Percentiles rank a stretch among this genome's conserved stretches.
Conservation (phyloP, 208 protist genomes). For the Angomonas ambiguus region DNA sequence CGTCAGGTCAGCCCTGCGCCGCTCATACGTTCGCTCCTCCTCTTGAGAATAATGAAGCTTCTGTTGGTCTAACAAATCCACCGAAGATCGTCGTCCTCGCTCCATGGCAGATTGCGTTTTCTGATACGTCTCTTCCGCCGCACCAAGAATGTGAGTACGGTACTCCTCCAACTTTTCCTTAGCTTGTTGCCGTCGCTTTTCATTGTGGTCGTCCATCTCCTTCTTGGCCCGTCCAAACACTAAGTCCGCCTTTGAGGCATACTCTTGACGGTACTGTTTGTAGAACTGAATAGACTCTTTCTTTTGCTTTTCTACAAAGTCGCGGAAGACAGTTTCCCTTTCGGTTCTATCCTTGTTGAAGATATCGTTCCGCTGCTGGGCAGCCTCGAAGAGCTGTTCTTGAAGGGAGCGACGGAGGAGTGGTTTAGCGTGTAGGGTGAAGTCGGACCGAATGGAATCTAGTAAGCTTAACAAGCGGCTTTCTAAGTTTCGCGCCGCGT, state of each 20-base stretch:
- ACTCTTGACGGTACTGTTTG: slow-evolving; percentile 13
- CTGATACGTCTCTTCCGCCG: background rate
- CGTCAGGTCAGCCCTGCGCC: slow-evolving; percentile 2
- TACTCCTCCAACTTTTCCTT: background rate
- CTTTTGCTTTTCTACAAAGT: slow-evolving; percentile 18
- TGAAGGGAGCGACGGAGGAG: slow-evolving; percentile 32
- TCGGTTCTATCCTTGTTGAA: slow-evolving; percentile 20
- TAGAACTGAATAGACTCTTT: slow-evolving; percentile 22
- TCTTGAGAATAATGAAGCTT: background rate
- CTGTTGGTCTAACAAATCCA: background rate
- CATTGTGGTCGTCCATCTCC: slow-evolving; percentile 10
- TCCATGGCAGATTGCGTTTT: background rate
- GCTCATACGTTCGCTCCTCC: slow-evolving; percentile 13
- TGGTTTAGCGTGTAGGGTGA: slow-evolving; percentile 31
- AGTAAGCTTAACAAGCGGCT: slow-evolving; percentile 23
- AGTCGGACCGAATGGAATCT: slow-evolving; percentile 23
- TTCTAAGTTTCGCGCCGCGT: slow-evolving; percentile 21
- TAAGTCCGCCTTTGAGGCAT: slow-evolving; percentile 18
- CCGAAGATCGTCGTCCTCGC: background rate
- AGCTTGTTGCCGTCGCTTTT: background rate
- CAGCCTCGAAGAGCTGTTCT: slow-evolving; percentile 26
- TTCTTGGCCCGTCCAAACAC: slow-evolving; percentile 19
- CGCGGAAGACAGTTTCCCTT: slow-evolving; percentile 15
- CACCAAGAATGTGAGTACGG: slow-evolving; percentile 8
- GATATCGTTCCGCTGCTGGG: slow-evolving; percentile 38